Evolutionary conservation across 108 stramenopile species (phyloP).

Genomic region (Pseudonitzschia pungens): DNA sequence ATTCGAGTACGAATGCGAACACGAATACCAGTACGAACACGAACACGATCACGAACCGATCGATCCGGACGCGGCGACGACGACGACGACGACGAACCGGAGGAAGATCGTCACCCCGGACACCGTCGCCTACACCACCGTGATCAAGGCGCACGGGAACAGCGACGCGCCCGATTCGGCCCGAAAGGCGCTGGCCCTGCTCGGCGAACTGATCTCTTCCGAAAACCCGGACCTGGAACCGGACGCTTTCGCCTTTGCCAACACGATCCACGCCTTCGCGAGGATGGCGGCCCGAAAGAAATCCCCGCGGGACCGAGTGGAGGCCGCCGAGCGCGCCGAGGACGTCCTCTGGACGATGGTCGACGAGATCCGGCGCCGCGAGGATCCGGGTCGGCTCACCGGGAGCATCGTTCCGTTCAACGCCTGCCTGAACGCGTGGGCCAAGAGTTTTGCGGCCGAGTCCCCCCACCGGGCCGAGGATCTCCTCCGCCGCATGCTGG

Average conservation of each 20-base stretch:
- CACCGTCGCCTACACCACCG: conserved; percentile 39
- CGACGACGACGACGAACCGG: no score
- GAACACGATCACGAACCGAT: conserved; percentile 33
- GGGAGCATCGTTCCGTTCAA: conserved; percentile 42
- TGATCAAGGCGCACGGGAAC: conserved; percentile 41
- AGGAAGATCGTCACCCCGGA: conserved; percentile 51
- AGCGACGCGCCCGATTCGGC: conserved; percentile 24
- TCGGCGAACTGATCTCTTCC: conserved; percentile 34
- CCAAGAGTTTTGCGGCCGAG: conserved; percentile 25
- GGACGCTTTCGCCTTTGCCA: conserved; percentile 27
- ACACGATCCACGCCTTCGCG: conserved; percentile 36
- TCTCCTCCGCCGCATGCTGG: conserved; percentile 39
- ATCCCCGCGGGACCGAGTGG: conserved; percentile 19
- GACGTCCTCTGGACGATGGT: conserved; percentile 43
- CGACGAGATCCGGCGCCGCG: conserved; percentile 13
- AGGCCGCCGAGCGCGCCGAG: conserved; percentile 47
- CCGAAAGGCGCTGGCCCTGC: conserved; percentile 26
- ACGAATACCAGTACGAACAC: conserved; percentile 34
- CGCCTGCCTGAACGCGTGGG: conserved; percentile 46
- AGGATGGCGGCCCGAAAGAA: conserved; percentile 28
- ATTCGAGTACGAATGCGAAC: conserved; percentile 29
- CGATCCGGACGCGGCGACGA: conserved; percentile 10
- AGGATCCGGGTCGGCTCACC: not conserved
- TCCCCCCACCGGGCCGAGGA: conserved; percentile 38
- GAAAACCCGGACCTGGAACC: conserved; percentile 19